Conservation (phyloP, 345 rosid species). For the Melaleuca alternifolia region DNA sequence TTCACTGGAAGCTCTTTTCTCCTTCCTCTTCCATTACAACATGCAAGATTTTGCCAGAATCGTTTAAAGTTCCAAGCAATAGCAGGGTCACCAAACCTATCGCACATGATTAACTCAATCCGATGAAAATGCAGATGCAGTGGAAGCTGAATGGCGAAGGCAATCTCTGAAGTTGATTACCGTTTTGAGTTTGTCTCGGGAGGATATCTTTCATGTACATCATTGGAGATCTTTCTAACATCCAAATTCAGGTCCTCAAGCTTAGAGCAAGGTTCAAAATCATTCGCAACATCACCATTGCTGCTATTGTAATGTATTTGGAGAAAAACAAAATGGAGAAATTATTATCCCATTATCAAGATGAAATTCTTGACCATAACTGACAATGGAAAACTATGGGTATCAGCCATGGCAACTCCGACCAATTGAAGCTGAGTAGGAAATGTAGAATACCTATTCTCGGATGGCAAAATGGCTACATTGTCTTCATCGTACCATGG, state of each 20-base stretch:
- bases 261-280: constrained; percentile 68
- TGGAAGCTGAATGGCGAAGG: not conserved
- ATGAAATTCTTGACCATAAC: not conserved
- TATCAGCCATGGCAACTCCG: not conserved
- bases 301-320: constrained; percentile 9
- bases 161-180: not conserved
- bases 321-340: not conserved
- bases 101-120: not conserved
- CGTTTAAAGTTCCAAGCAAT: not conserved
- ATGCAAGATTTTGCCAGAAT: not conserved
- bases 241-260: constrained; percentile 69
- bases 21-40: not conserved
- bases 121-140: not conserved
- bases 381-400: not conserved
- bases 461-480: constrained; percentile 19
- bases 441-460: constrained; percentile 28
- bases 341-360: not conserved
- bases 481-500: constrained; percentile 15
- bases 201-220: not conserved
- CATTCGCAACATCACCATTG: constrained; percentile 34
- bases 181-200: not conserved
- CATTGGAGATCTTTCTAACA: constrained; percentile 35
- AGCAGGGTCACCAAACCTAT: not conserved
- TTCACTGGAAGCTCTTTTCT: not conserved
- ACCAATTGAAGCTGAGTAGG: not conserved